Base-by-base conservation (phyloP, 495 filamentous ascomycete genomes). In the Ramalina intermedia region DNA sequence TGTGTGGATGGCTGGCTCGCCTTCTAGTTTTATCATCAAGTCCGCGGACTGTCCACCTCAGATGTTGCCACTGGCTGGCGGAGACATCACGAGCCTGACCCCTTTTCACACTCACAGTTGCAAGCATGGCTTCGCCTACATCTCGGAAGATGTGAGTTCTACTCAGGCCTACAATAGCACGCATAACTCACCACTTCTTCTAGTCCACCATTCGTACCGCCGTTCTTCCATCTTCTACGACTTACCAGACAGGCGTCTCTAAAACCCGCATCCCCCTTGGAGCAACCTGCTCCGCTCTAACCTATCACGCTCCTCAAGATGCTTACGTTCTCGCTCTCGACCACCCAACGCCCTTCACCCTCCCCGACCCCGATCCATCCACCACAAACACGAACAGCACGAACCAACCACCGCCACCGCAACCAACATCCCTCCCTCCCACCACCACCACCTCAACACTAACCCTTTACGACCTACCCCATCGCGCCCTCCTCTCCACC, bases 351-450 rank as follows among this genome's bases (percentile, higher is more conserved):
- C 78, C 78, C 2, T 98, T 93, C 50, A 81, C 82, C 58, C 67
- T 94, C 29, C 85, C 85, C 2, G 85, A 85, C 35, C 86, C 94
- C 51, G 85, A 89, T 40, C 72, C 85, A 40, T 82, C 86, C 55
- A 79, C 79, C 37, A 23, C n/a, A 6, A 33, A 33, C 29, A 11
- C 29, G 2, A 33, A 33, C 29, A 33, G 29, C 29, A 33, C 29
- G 12, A 33, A 33, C 7, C 26, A 16, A 13, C 50, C 55, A 21
- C 57, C 45, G 3, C 8, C 12, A 41, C 1, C 46, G 76, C 75
- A 66, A 20, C 66, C 65, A 7, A 57, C 66, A 2, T 80, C 93
- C 53, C 76, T 77, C 29, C 90, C 90, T 0, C 69, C 76, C 2
- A 66, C 87, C 5, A 80, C 95, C 46, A 84, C 93, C 62, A 76